phyloP scores from a whole-genome alignment of 176 grass and related monocot genomes.

The Aegilops tauschii region DNA sequence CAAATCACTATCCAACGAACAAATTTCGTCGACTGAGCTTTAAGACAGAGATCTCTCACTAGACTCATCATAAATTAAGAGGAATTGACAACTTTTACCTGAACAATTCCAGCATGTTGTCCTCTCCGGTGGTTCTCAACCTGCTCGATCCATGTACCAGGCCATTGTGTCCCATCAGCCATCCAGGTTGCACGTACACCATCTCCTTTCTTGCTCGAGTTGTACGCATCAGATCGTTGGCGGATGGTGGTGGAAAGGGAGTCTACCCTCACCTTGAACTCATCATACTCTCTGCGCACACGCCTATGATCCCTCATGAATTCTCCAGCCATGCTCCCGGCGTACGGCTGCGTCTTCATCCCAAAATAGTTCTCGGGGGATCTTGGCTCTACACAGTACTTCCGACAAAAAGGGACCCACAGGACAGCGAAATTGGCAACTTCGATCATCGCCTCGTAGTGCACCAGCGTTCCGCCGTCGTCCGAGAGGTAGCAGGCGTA shows the following conservation, averaged over 20 bases:
- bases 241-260: slow-evolving; percentile 26
- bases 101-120: slow-evolving; percentile 36
- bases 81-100: slow-evolving; percentile 3
- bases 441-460: slow-evolving; percentile 40
- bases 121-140: slow-evolving; percentile 39
- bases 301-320: slow-evolving; percentile 35
- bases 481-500: slow-evolving; percentile 49
- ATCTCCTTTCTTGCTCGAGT: slow-evolving; percentile 3
- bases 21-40: too few species aligned
- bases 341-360: slow-evolving; percentile 7
- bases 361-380: slow-evolving; percentile 41
- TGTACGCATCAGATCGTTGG: slow-evolving; percentile 33
- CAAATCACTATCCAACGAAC: too few species aligned
- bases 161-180: slow-evolving; percentile 52
- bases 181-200: slow-evolving; percentile 38
- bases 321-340: not conserved
- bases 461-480: slow-evolving; percentile 37
- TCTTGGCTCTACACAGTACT: slow-evolving; percentile 38
- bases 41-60: not conserved
- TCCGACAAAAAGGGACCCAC: slow-evolving; percentile 47
- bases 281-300: slow-evolving; percentile 39
- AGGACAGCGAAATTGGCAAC: slow-evolving; percentile 23
- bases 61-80: not conserved
- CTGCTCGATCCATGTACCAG: slow-evolving; percentile 36
- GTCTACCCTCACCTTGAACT: slow-evolving; percentile 49